phyloP scores from a whole-genome alignment of 108 stramenopile genomes.

The Asterionellopsis glacialis region DNA sequence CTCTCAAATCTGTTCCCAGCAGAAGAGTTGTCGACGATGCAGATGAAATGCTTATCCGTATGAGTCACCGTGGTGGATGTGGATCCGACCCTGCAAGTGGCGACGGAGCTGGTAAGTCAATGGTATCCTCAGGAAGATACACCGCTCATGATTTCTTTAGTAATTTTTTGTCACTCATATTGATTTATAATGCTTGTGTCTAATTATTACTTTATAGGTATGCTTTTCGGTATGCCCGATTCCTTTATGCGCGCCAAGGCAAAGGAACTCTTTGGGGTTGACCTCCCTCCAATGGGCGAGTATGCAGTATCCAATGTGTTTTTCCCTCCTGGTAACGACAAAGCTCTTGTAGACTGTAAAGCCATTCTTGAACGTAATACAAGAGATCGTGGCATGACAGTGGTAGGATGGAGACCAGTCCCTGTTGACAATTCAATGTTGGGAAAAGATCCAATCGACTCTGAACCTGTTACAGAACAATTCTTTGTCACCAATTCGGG shows the following conservation, averaged over 20 bases:
- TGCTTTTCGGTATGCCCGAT: slow-evolving; percentile 93
- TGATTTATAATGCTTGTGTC: not conserved
- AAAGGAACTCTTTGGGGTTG: slow-evolving; percentile 57
- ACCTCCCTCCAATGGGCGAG: slow-evolving; percentile 79
- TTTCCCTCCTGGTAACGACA: slow-evolving; percentile 83
- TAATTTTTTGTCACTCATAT: not conserved
- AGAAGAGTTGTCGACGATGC: slow-evolving; percentile 91
- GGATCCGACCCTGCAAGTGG: slow-evolving; percentile 90
- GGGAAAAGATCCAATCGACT: slow-evolving; percentile 85
- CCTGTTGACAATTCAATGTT: slow-evolving; percentile 88
- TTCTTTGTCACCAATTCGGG: slow-evolving; percentile 57
- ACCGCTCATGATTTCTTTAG: not conserved
- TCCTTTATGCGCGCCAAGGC: slow-evolving; percentile 89
- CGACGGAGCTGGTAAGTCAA: slow-evolving; percentile 84
- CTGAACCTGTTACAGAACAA: slow-evolving; percentile 89
- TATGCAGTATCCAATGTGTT: slow-evolving; percentile 95
- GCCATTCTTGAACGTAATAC: slow-evolving; percentile 74
- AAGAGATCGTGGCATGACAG: slow-evolving; percentile 68
- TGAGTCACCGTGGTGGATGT: slow-evolving; percentile 95
- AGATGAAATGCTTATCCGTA: slow-evolving; percentile 96
- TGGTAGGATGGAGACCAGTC: slow-evolving; percentile 86
- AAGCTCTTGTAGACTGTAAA: slow-evolving; percentile 71
- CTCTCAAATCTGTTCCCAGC: slow-evolving; percentile 73
- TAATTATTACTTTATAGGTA: slow-evolving; percentile 39
- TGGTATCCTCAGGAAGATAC: not conserved